Base-by-base conservation (phyloP, 2,329 filamentous ascomycete species). In the Cucurbitaria berberidis region DNA sequence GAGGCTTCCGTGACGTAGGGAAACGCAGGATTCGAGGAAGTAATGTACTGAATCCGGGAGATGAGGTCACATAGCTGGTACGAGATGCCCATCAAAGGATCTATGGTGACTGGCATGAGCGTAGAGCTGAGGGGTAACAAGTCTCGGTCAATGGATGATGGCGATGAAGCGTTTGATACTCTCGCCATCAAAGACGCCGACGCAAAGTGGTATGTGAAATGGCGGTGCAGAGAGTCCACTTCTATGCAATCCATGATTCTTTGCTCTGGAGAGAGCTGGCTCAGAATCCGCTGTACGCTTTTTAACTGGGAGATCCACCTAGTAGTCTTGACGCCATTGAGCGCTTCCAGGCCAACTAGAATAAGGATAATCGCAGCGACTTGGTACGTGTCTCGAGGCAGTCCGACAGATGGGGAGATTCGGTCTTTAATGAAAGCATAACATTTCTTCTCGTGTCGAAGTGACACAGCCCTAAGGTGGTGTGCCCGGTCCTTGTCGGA, bases 141-240 rank as follows among this genome's bases (percentile, higher is more conserved):
- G 9, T 67, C 60, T 11, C 57, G 59, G 15, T 72, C 66, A 15
- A 58, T 29, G 1, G 60, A 57, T 7, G 53, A 51, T 1, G 56
- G 44, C 5, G 62, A 27, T 3, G 61, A 48, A 7, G 56, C 43
- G 21, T 60, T 59, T 13, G 67, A 64, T 1, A 73, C 67, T 27
- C 63, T 57, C 1, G 66, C 61, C 70, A 74, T 74, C 7, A 74
- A 59, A 1, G 72, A 72, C 10, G 70, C 70, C 53, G 69, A 72
- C 11, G 66, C 69, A 42, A 71, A 70, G 48, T 74, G 70, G 45
- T 74, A 74, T 7, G 72, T 74, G 45, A 74, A 74, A 54, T 74
- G 72, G 1, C 72, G 62, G 38, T 68, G 69, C 6, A 74, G 55
- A 16, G 69, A 72, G 32, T 73, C 70, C 2, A 74, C 59, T 35